Conservation (phyloP, 2,329 filamentous ascomycete genomes). For the Sporothrix variecibatus region DNA sequence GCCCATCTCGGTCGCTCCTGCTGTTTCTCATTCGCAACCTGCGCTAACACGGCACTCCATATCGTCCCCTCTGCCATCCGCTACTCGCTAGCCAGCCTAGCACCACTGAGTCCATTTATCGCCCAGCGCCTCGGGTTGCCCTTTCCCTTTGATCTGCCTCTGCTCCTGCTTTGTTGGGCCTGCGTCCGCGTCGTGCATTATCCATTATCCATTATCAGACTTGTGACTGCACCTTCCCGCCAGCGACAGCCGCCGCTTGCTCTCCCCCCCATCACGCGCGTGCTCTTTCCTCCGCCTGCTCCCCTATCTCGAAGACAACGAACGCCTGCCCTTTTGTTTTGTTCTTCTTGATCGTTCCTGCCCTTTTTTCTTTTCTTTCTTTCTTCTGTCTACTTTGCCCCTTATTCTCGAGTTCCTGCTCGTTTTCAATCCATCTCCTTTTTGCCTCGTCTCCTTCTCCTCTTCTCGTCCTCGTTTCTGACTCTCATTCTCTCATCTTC, state of each 20-base stretch:
- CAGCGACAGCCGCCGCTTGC: conserved; percentile 9
- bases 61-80: not conserved
- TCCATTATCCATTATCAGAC: conserved; percentile 6
- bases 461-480: not conserved
- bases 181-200: not conserved
- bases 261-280: conserved; percentile 9
- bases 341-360: not conserved
- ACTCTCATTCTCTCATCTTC: conserved; percentile 6
- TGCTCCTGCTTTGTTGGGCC: conserved; percentile 6
- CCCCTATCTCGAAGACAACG: conserved; percentile 10
- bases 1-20: not conserved
- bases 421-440: not conserved
- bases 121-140: conserved; percentile 11
- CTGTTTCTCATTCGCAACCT: conserved; percentile 5
- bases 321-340: not conserved
- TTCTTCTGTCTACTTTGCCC: not conserved
- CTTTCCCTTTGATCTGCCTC: not conserved
- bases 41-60: not conserved
- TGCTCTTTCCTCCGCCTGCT: not conserved
- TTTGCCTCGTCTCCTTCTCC: not conserved
- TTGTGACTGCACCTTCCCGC: conserved; percentile 10
- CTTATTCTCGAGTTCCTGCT: not conserved
- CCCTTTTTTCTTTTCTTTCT: not conserved
- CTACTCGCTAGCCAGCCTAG: not conserved
- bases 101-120: conserved; percentile 9